Evolutionary conservation across 2,329 filamentous ascomycete genomes (phyloP).

Genomic region (Alternaria panax): DNA sequence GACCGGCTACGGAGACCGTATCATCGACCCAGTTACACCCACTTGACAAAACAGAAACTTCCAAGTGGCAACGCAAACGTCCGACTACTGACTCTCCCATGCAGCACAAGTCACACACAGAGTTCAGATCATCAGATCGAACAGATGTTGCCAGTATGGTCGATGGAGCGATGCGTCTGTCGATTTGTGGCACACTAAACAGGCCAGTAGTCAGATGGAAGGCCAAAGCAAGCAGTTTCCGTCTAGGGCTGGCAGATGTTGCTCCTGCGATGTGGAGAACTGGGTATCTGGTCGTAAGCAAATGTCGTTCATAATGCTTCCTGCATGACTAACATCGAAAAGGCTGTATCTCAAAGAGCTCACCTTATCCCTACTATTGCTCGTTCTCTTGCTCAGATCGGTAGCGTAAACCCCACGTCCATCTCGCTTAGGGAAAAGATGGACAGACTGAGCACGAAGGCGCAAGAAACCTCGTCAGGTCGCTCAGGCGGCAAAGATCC

Average conservation of each 20-base stretch:
- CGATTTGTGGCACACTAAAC: conserved; percentile 41
- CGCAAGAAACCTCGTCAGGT: neutral
- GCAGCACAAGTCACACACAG: neutral
- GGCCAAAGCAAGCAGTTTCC: conserved; percentile 43
- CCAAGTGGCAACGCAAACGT: neutral
- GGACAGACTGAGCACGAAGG: neutral
- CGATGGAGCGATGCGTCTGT: conserved; percentile 48
- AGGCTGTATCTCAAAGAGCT: conserved; percentile 45
- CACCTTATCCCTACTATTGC: conserved; percentile 50
- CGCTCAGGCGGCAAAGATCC: neutral
- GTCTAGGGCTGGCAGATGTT: conserved; percentile 46
- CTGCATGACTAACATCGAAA: conserved; percentile 11
- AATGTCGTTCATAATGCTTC: neutral
- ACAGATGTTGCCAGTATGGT: conserved; percentile 28
- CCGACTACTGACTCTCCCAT: neutral
- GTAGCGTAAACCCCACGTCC: conserved; percentile 15
- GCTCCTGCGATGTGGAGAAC: conserved; percentile 52
- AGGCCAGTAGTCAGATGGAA: conserved; percentile 34
- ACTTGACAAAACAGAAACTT: neutral
- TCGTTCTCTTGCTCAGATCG: conserved; percentile 40
- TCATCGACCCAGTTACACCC: neutral
- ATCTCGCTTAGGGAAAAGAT: conserved; percentile 27
- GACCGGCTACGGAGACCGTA: neutral
- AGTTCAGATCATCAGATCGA: neutral
- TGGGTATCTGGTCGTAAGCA: conserved; percentile 43